phyloP scores from a whole-genome alignment of 2,329 filamentous ascomycete species.

The Ceratocystis smalleyi region DNA sequence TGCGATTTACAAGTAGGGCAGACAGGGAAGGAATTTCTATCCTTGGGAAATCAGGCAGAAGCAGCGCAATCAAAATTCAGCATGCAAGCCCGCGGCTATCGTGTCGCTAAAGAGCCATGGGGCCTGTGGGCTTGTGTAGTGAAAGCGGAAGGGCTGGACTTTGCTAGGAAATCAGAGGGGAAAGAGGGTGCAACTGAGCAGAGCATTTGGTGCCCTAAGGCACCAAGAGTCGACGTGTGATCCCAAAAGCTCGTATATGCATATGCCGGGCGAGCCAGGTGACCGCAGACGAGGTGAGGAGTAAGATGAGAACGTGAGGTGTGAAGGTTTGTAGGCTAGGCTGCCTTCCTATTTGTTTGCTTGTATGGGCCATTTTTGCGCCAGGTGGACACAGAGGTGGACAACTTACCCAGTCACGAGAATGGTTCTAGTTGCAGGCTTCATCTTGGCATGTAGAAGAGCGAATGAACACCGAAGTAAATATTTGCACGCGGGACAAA shows the following conservation, averaged over 20 bases:
- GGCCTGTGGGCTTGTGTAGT: not conserved
- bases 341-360: not conserved
- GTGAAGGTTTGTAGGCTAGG: not conserved
- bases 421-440: constrained; percentile 72
- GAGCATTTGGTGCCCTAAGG: not conserved
- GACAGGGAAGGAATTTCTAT: constrained; percentile 19
- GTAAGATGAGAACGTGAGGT: not conserved
- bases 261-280: not conserved
- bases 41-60: not conserved
- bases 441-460: constrained; percentile 19
- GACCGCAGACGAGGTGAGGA: not conserved
- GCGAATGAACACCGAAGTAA: not conserved
- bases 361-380: not conserved
- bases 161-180: not conserved
- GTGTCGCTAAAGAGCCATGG: not conserved
- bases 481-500: not conserved
- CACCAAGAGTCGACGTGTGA: not conserved
- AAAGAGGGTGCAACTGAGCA: not conserved
- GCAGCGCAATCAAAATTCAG: not conserved
- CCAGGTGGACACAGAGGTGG: not conserved
- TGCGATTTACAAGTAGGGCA: constrained; percentile 8
- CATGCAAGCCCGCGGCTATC: constrained; percentile 9
- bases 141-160: not conserved
- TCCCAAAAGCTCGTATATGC: constrained; percentile 1
- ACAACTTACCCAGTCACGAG: constrained; percentile 72